Base-by-base conservation (phyloP, 1,284 basidiomycete genomes). In the Ceratobasidium sp. region DNA sequence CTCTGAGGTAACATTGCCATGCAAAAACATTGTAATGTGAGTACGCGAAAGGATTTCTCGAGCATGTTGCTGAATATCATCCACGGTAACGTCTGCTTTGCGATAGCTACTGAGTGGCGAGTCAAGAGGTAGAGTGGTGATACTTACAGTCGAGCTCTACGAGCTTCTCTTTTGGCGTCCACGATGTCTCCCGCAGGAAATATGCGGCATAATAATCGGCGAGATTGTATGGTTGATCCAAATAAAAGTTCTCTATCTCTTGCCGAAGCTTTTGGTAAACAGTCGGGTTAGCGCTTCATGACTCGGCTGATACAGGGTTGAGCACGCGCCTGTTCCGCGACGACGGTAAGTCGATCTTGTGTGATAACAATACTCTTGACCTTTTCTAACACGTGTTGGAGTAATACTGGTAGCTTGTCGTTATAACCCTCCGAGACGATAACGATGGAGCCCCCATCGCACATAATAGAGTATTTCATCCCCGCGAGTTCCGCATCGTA, bases 401-500 rank as follows among this genome's bases (percentile, higher is more conserved):
- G 87, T 44, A 99, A 87, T 0, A 94, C 89, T 6, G 89, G 85
- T 48, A 99, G 86, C 84, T 98, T 99, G 84, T 99, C 97, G 81
- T 97, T 98, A 85, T 98, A 99, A 1, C 98, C 98, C 65, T 87
- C 88, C 60, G 96, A 85, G 9, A 87, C 86, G 41, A 98, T 82
- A 60, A 87, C 88, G 50, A 99, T 82, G 1, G 93, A 93, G 36
- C 91, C 90, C 7, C 87, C 86, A 77, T 91, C 88, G 36, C 88
- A 86, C 45, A 88, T 85, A 78, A 98, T 87, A 78, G 85, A 87
- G 84, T 98, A 99, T 15, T 86, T 86, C 60, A 99, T 86, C 17
- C 96, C 96, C 36, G 97, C 98, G 22, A 99, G 87, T 67, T 94
- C 92, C 8, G 98, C 98, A 79, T 97, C 93, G 82, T 99, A 99